Base-by-base conservation (phyloP, 2,329 filamentous ascomycete species). In the Sporothrix euskadiensis region DNA sequence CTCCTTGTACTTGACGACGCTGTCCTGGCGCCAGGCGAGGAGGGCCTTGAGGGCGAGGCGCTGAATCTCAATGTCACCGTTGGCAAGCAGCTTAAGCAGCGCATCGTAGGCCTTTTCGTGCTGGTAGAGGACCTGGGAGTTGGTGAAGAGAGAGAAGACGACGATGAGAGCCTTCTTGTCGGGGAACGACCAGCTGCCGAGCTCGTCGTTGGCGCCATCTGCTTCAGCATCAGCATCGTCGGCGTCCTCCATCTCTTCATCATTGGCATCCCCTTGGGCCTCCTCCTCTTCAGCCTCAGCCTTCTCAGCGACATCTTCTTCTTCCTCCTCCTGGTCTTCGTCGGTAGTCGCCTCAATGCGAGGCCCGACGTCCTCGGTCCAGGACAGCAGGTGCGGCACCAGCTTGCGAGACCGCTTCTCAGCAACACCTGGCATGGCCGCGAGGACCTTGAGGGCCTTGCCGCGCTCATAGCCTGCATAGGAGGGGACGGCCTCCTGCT, bases 61-160 rank as follows among this genome's bases (percentile, higher is more conserved):
- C 80, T 99, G 96, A 19, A 97, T 89, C 77, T 98, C 95, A 3
- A 90, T 87, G 79, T 99, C 96, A 78, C 96, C 96, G 79, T 98
- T 97, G 59, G 90, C 89, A 76, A 98, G 85, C 30, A 98, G 86
- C 44, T 87, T 85, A 22, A 98, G 84, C 32, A 98, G 84, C 19
- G 93, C 90, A 8, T 88, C 83, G 78, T 94, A 92, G 0, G 97
- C 94, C 72, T 93, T 90, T 10, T 89, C 85, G 44, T 92, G 88
- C 78, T 90, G 92, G 81, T 90, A 98, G 4, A 99, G 84, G 0
- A 94, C 94, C 78, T 87, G 92, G 0, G 96, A 94, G 79, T 99
- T 99, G 68, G 87, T 84, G 79, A 98, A 98, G 75, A 94, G 90
- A 0, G 92, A 88, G 79, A 99, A 94, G 6, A 99, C 85, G 1